Conservation (phyloP, 176 grass and related monocot genomes). For the Dactylis glomerata region DNA sequence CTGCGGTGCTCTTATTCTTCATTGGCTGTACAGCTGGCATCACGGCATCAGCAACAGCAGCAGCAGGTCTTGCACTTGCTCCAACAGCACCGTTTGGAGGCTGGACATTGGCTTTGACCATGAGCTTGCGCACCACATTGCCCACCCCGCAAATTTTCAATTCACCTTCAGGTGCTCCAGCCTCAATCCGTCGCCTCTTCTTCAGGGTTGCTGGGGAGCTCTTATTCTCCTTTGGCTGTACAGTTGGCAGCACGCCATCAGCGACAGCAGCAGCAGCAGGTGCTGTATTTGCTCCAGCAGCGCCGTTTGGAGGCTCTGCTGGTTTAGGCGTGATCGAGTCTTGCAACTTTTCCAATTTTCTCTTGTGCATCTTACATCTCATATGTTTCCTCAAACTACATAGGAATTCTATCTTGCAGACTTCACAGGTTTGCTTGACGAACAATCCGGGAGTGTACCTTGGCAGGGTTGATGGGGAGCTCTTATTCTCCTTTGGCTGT, state of each 20-base stretch:
- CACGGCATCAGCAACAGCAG: conserved; percentile 3
- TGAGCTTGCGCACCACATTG: conserved; percentile 48
- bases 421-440: conserved; percentile 51
- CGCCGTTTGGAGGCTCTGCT: conserved; percentile 13
- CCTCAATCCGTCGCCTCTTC: conserved; percentile 57
- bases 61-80: no score
- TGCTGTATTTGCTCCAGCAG: neutral
- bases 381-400: conserved; percentile 48
- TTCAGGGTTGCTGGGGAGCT: conserved; percentile 45
- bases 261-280: neutral
- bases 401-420: conserved; percentile 42
- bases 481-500: conserved; percentile 44
- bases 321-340: conserved; percentile 40
- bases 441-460: no score
- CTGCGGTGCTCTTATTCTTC: conserved; percentile 43
- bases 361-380: conserved; percentile 69
- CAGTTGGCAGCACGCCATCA: neutral
- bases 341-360: conserved; percentile 70
- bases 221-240: conserved; percentile 52
- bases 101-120: no score
- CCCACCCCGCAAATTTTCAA: conserved; percentile 66
- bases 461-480: conserved; percentile 17
- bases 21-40: conserved; percentile 2
- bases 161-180: conserved; percentile 45
- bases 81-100: no score